These are phyloP conservation scores for Hypoxylon fragiforme DNA, from an alignment of 495 filamentous ascomycete genomes.

Conservation along the genomic window DNA sequence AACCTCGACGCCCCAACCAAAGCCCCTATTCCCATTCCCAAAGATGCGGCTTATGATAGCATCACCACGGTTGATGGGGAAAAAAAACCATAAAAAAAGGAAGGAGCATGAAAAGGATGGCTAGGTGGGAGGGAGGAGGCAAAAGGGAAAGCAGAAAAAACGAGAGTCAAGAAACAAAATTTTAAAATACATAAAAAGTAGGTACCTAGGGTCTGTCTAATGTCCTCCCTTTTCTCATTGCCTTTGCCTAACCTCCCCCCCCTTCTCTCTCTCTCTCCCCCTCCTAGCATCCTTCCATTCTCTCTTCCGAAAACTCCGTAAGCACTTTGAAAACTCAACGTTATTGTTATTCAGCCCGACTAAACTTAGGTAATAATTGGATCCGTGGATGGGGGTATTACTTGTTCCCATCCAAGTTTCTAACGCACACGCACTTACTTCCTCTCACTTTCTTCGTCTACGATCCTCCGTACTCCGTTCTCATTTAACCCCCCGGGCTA, in stretches of 20 bases:
- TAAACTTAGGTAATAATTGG: no score
- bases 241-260: not conserved
- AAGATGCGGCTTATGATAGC: no score
- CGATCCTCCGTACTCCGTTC: not conserved
- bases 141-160: slow-evolving; percentile 6
- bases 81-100: no score
- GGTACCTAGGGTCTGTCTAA: slow-evolving; percentile 14
- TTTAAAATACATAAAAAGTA: slow-evolving; percentile 35
- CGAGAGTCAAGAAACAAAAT: slow-evolving; percentile 19
- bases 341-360: no score
- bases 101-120: slow-evolving; percentile 16
- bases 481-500: slow-evolving; percentile 23
- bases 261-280: not conserved
- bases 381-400: no score
- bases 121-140: not conserved
- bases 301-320: not conserved
- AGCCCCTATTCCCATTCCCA: no score
- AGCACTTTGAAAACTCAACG: not conserved
- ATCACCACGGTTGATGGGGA: no score
- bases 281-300: not conserved
- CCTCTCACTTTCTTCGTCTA: no score
- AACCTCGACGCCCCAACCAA: no score
- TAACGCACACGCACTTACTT: no score
- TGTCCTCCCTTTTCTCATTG: not conserved
- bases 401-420: no score